Evolutionary conservation across 257 asterid genomes (phyloP).

Genomic region (Scutellaria minor): DNA sequence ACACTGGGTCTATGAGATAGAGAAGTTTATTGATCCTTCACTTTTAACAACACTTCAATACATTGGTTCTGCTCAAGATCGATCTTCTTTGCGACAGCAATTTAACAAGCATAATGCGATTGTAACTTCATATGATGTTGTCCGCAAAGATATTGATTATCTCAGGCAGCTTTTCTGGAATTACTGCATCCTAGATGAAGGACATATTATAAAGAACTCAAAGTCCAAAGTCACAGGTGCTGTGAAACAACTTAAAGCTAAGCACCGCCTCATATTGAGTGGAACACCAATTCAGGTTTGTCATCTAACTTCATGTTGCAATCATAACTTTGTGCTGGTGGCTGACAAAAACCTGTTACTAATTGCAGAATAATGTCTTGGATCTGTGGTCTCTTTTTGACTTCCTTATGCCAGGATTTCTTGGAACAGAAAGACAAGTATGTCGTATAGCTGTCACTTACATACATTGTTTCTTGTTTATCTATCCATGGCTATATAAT

Average conservation of each 20-base stretch:
- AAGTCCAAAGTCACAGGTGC: conserved; percentile 93
- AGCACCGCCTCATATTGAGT: conserved; percentile 96
- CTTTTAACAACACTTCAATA: conserved; percentile 87
- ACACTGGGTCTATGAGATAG: conserved; percentile 98
- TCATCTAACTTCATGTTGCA: conserved; percentile 33
- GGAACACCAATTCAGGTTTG: conserved; percentile 99
- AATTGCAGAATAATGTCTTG: conserved; percentile 95
- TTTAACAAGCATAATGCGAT: conserved; percentile 79
- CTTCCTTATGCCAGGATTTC: conserved; percentile 99
- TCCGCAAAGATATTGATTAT: conserved; percentile 89
- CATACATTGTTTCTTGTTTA: conserved; percentile 13
- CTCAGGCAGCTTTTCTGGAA: conserved; percentile 81
- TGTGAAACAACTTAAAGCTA: conserved; percentile 91
- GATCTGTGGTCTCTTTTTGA: conserved; percentile 99
- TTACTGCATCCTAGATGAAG: conserved; percentile 96
- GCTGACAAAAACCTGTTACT: conserved; percentile 40
- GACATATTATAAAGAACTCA: conserved; percentile 90
- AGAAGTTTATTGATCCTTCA: conserved; percentile 94
- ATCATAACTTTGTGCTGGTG: conserved; percentile 25
- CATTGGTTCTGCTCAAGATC: conserved; percentile 96
- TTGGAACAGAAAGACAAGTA: conserved; percentile 99
- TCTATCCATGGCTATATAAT: not conserved
- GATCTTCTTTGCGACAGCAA: conserved; percentile 64
- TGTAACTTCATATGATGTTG: conserved; percentile 91
- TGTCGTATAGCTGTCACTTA: conserved; percentile 37